A percentile compares a stretch with the other conserved stretches of the same genome.
These are phyloP conservation scores for Candida manassasensis DNA, from an alignment of 805 yeast genomes.

Conservation along the genomic window DNA sequence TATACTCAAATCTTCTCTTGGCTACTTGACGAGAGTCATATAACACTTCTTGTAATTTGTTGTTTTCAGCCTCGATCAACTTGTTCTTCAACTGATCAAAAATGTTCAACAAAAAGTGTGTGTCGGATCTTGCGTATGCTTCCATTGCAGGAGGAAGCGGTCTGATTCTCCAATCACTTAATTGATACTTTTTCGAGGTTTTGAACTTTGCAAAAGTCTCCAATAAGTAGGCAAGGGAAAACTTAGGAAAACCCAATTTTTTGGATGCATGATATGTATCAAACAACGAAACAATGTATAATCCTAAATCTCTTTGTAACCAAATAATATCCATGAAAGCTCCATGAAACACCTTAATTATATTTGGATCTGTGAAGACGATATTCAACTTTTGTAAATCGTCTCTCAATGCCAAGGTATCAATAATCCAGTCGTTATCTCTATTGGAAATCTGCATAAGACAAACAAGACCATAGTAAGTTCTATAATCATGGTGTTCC, in stretches of 20 bases:
- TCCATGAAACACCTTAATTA: conserved; percentile 90
- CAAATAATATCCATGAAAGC: conserved; percentile 95
- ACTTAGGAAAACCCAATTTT: conserved; percentile 72
- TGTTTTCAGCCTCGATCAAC: conserved; percentile 38
- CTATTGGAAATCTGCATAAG: conserved; percentile 88
- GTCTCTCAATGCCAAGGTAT: conserved; percentile 74
- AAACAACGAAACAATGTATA: conserved; percentile 82
- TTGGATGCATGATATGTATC: conserved; percentile 91
- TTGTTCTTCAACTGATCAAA: conserved; percentile 68
- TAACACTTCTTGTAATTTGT: conserved; percentile 55
- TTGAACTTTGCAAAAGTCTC: conserved; percentile 77
- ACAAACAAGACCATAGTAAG: conserved; percentile 87
- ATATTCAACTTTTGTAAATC: conserved; percentile 63
- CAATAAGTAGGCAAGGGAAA: conserved; percentile 77
- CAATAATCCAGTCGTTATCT: conserved; percentile 80
- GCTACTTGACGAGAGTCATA: conserved; percentile 78
- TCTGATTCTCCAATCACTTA: conserved; percentile 94
- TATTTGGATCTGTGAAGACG: conserved; percentile 74
- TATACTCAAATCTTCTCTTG: conserved; percentile 72
- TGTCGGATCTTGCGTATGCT: conserved; percentile 90
- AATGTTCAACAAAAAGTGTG: conserved; percentile 82
- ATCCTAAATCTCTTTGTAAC: conserved; percentile 93
- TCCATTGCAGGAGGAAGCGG: conserved; percentile 75
- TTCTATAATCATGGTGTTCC: conserved; percentile 91
- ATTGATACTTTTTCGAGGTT: conserved; percentile 90